These are phyloP conservation scores for Diutina mesorugosa DNA, from an alignment of 1,139 yeast genomes.

Conservation along the genomic window DNA sequence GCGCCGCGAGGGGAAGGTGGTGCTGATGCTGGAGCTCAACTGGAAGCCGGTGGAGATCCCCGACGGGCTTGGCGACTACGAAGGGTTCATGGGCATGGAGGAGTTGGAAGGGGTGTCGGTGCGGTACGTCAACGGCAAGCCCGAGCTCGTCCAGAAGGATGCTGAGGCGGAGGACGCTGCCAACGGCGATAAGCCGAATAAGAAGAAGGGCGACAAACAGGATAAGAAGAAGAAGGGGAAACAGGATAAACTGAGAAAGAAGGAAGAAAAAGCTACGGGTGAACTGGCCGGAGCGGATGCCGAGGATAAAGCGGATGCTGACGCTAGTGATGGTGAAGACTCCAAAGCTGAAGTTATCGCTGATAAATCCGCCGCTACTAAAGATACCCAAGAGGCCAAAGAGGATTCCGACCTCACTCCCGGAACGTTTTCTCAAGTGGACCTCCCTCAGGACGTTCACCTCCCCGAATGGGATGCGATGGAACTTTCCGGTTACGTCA, in stretches of 20 bases:
- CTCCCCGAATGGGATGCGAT: not conserved
- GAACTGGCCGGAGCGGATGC: constrained; percentile 7
- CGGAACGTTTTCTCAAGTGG: not conserved
- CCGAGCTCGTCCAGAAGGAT: constrained; percentile 40
- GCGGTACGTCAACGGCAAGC: constrained; percentile 49
- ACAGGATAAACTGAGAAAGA: constrained; percentile 7
- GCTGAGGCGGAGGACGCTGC: constrained; percentile 17
- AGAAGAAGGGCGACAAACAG: not conserved
- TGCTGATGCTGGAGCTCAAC: constrained; percentile 36
- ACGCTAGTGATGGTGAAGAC: not conserved
- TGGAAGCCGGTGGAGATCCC: constrained; percentile 85
- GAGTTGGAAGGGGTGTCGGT: constrained; percentile 91
- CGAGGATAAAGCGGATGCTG: not conserved
- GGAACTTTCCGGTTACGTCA: not conserved
- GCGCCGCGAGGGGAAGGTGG: constrained; percentile 25
- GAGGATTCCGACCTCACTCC: constrained; percentile 4
- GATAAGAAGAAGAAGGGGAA: constrained; percentile 6
- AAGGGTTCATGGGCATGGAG: constrained; percentile 85
- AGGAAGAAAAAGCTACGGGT: constrained; percentile 5
- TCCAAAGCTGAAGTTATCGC: not conserved
- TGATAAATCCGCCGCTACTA: not conserved
- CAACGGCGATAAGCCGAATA: constrained; percentile 4
- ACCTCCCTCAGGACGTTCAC: not conserved
- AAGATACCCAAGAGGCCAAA: constrained; percentile 8
- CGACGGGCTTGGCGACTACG: constrained; percentile 74